Evolutionary conservation across 2,329 filamentous ascomycete species (phyloP).

Genomic region (Exophiala bonariae): DNA sequence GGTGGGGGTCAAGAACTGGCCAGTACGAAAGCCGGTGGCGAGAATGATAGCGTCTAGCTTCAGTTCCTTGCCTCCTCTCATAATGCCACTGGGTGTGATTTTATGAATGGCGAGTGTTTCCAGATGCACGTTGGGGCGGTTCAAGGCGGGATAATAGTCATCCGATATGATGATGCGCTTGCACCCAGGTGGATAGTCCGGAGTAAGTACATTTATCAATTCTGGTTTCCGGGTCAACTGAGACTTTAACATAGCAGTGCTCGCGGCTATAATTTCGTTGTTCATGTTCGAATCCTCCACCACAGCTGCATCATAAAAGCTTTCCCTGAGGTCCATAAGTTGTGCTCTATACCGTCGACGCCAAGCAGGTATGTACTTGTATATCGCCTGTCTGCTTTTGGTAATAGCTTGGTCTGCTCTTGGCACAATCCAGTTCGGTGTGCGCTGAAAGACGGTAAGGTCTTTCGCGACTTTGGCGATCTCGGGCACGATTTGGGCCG

Average conservation of each 20-base stretch:
- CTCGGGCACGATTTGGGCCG: slow-evolving; percentile 60
- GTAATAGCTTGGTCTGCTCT: slow-evolving; percentile 51
- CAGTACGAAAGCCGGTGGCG: slow-evolving; percentile 60
- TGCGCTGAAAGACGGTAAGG: slow-evolving; percentile 58
- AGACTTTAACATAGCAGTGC: slow-evolving; percentile 42
- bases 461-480: slow-evolving; percentile 51
- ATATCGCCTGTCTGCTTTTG: slow-evolving; percentile 41
- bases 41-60: slow-evolving; percentile 58
- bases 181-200: slow-evolving; percentile 50
- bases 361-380: slow-evolving; percentile 52
- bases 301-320: slow-evolving; percentile 46
- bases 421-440: slow-evolving; percentile 60
- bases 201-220: slow-evolving; percentile 54
- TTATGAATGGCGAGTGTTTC: slow-evolving; percentile 51
- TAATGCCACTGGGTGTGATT: slow-evolving; percentile 49
- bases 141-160: slow-evolving; percentile 56
- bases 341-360: slow-evolving; percentile 51
- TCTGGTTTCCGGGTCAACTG: slow-evolving; percentile 51
- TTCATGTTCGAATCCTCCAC: slow-evolving; percentile 40
- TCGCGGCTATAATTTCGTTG: slow-evolving; percentile 39
- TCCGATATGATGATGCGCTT: slow-evolving; percentile 52
- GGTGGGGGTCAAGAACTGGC: slow-evolving; percentile 61
- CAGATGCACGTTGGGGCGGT: slow-evolving; percentile 47
- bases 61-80: slow-evolving; percentile 42
- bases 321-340: slow-evolving; percentile 57